Base-by-base conservation (phyloP, 768 basidiomycete genomes). In the Kwoniella bestiolae region DNA sequence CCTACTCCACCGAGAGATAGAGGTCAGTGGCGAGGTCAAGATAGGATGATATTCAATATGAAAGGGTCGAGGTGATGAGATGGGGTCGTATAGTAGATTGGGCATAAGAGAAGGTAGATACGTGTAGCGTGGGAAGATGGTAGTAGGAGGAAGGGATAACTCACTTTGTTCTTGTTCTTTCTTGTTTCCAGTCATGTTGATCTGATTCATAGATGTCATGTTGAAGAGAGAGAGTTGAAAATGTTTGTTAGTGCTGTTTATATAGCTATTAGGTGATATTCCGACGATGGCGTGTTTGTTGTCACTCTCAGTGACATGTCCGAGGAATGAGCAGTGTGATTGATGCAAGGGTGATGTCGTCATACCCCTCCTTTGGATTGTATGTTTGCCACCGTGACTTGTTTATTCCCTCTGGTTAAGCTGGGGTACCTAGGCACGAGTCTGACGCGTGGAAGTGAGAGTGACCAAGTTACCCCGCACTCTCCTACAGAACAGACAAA, bases 101-200 rank as follows among this genome's bases (percentile, higher is more conserved):
- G n/a, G n/a, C n/a, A n/a, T n/a, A n/a, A n/a, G n/a, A n/a, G n/a
- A n/a, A n/a, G n/a, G n/a, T n/a, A n/a, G n/a, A n/a, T n/a, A n/a
- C n/a, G n/a, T n/a, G n/a, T n/a, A n/a, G n/a, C n/a, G n/a, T n/a
- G n/a, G n/a, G n/a, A n/a, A n/a, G n/a, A n/a, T n/a, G n/a, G n/a
- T n/a, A n/a, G n/a, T n/a, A n/a, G n/a, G n/a, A n/a, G n/a, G 34
- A 35, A 6, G 34, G 34, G 34, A 23, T 5, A 11, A 66, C 65
- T 60, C 59, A 66, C 65, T 53, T 31, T 66, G 65, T 32, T 66
- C 65, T 41, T 61, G 60, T 63, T 66, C 65, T 26, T 57, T 50
- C 47, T 66, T 66, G 41, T 60, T 23, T 50, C 45, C 59, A 6
- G 65, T 44, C 65, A 66, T 66, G n/a, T 60, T 66, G 52, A 56